These are phyloP conservation scores for Penicillium sclerotiorum DNA, from an alignment of 2,329 filamentous ascomycete genomes.

Conservation along the genomic window DNA sequence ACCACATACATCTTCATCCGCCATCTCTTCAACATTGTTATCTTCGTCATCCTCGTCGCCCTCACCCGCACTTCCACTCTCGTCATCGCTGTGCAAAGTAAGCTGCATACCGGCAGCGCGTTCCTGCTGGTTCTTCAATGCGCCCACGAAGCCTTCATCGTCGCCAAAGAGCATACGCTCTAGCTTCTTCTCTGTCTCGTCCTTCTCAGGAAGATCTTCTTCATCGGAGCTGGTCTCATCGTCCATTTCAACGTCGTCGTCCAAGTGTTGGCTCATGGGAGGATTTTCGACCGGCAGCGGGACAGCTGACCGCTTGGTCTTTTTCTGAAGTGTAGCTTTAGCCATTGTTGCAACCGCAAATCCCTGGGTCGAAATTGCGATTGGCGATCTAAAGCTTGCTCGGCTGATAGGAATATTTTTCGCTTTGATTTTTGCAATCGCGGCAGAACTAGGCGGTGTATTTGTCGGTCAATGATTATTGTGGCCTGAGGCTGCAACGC, in stretches of 20 bases:
- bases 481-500: neutral
- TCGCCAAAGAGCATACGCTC: slow-evolving; percentile 89
- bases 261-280: slow-evolving; percentile 18
- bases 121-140: slow-evolving; percentile 63
- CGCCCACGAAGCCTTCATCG: slow-evolving; percentile 75
- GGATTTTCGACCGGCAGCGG: slow-evolving; percentile 28
- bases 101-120: slow-evolving; percentile 44
- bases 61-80: slow-evolving; percentile 32
- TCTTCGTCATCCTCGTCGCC: slow-evolving; percentile 53
- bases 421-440: slow-evolving; percentile 28
- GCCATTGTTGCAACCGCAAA: slow-evolving; percentile 25
- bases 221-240: slow-evolving; percentile 28
- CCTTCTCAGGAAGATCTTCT: slow-evolving; percentile 62
- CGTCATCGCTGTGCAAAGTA: slow-evolving; percentile 34
- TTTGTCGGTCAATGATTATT: slow-evolving; percentile 21
- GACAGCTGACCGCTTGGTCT: slow-evolving; percentile 29
- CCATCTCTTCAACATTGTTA: slow-evolving; percentile 62
- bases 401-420: slow-evolving; percentile 36
- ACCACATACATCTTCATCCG: slow-evolving; percentile 68
- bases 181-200: slow-evolving; percentile 80
- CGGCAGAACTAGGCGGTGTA: slow-evolving; percentile 35
- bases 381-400: slow-evolving; percentile 17
- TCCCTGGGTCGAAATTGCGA: slow-evolving; percentile 1
- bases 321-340: slow-evolving; percentile 32
- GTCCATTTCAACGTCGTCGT: slow-evolving; percentile 30